Percentiles rank a stretch among this genome's conserved stretches.
phyloP scores from a whole-genome alignment of 768 basidiomycete genomes.

The Erythrobasidium yunnanense region DNA sequence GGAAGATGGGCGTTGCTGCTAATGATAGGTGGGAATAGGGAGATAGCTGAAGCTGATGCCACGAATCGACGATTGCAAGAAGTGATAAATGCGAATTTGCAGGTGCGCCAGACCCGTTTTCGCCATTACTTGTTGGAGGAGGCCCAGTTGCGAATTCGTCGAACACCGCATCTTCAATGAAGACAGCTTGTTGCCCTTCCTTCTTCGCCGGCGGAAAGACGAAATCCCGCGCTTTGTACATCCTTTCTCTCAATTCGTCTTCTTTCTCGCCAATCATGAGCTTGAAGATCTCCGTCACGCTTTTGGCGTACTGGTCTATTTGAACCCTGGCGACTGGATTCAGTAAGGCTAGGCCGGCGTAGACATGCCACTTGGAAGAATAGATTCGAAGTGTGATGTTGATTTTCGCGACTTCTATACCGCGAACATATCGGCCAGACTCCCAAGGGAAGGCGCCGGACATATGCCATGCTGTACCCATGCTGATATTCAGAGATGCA shows the following conservation, averaged over 20 bases:
- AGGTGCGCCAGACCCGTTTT: slow-evolving; percentile 38
- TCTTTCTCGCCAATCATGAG: slow-evolving; percentile 67
- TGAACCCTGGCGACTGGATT: slow-evolving; percentile 80
- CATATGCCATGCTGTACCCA: slow-evolving; percentile 92
- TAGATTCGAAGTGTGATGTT: slow-evolving; percentile 95
- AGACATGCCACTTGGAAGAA: slow-evolving; percentile 96
- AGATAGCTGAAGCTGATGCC: slow-evolving; percentile 74
- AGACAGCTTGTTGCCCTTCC: slow-evolving; percentile 45
- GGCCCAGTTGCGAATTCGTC: slow-evolving; percentile 78
- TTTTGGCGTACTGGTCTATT: slow-evolving; percentile 80
- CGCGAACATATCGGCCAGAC: slow-evolving; percentile 78
- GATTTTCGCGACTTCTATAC: slow-evolving; percentile 95
- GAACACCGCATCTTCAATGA: slow-evolving; percentile 71
- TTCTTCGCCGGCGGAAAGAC: slow-evolving; percentile 54
- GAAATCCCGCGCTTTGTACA: slow-evolving; percentile 59
- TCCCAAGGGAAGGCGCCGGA: slow-evolving; percentile 84
- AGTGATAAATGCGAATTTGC: slow-evolving; percentile 86
- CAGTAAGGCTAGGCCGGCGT: slow-evolving; percentile 93
- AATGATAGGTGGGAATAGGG: slow-evolving; percentile 84
- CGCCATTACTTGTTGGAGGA: slow-evolving; percentile 26
- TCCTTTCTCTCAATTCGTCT: slow-evolving; percentile 54
- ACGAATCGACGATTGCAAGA: slow-evolving; percentile 96
- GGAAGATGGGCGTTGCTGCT: slow-evolving; percentile 90
- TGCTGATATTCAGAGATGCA: slow-evolving; percentile 48
- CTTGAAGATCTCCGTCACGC: slow-evolving; percentile 82